These are phyloP conservation scores for Austroboletus festivus DNA, from an alignment of 768 basidiomycete genomes.

Conservation along the genomic window DNA sequence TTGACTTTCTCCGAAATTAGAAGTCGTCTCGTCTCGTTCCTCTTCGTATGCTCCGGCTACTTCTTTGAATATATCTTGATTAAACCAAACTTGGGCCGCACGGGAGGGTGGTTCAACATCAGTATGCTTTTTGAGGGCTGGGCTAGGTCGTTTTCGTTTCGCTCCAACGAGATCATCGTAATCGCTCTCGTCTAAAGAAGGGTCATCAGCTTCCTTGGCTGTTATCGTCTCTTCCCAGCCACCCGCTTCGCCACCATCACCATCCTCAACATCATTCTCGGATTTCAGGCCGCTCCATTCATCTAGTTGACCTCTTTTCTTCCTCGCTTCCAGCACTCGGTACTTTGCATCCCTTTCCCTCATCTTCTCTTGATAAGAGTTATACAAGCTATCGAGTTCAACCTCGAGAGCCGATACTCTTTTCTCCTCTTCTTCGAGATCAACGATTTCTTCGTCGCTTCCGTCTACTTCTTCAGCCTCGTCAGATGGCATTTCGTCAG, in stretches of 20 bases:
- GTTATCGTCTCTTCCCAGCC: conserved; percentile 70
- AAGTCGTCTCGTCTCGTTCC: conserved; percentile 23
- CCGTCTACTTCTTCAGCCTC: conserved; percentile 32
- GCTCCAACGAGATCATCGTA: conserved; percentile 32
- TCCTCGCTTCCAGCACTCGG: conserved; percentile 74
- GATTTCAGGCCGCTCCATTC: conserved; percentile 77
- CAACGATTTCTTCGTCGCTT: conserved; percentile 45
- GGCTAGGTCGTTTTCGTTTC: conserved; percentile 42
- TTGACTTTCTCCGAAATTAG: conserved; percentile 31
- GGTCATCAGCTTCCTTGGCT: conserved; percentile 46
- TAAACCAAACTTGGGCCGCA: conserved; percentile 89
- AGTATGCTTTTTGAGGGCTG: conserved; percentile 36
- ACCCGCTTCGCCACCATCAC: conserved; percentile 46
- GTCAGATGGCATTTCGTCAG: conserved; percentile 41
- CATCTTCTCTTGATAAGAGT: conserved; percentile 77
- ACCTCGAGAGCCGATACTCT: conserved; percentile 66
- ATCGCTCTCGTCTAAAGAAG: conserved; percentile 54
- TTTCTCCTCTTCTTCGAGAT: conserved; percentile 69
- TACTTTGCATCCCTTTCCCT: conserved; percentile 85
- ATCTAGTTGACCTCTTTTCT: conserved; percentile 69
- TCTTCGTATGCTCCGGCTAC: conserved; percentile 35
- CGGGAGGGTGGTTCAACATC: conserved; percentile 42
- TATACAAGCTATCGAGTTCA: conserved; percentile 88
- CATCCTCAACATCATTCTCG: conserved; percentile 38
- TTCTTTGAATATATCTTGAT: conserved; percentile 81